Base-by-base conservation (phyloP, 163 green algal species). In the Scenedesmus sp. region DNA sequence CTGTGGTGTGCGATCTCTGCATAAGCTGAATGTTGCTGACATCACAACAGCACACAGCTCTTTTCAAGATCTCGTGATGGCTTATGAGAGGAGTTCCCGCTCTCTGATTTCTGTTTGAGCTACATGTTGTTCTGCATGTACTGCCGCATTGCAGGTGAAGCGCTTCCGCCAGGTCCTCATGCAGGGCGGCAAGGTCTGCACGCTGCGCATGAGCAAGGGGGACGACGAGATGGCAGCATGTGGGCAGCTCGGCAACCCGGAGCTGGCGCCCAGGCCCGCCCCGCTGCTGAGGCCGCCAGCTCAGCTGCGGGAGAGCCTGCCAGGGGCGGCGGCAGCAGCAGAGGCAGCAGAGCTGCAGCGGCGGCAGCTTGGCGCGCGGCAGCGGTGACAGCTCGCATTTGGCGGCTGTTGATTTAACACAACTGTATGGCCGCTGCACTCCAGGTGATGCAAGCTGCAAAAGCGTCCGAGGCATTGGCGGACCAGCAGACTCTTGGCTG, bases 151-250 rank as follows among this genome's bases (percentile, higher is more conserved):
- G 70, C 68, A 89, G 89, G 83, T 72, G 59, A 87, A 78, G 73
- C 70, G 91, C 1, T 99, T 99, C 95, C 91, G 95, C 9, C 93
- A 87, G 40, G 76, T 95, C 7, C 90, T 97, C 6, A 56, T 92
- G 68, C 78, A 92, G 44, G 95, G 94, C 7, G 95, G 95, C 2
- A 93, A 93, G 16, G 95, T 99, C 22, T 98, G 96, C 91, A 99
- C 97, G 0, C 89, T 99, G 61, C 89, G 96, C 1, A 92, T 96
- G 79, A 97, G 93, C 83, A 87, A 96, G 10, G 94, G 98, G 2
- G 97, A 99, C 70, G 98, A 99, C 85, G 94, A 98, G 84, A 98
- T 98, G 96, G 98, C 98, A 7, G 98, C 98, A 1, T 99, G 98
- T 87, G 98, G 98, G 3, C 97, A 93, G 86, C 85, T 94, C 3